phyloP scores from a whole-genome alignment of 331 rosid species.

The Quercus lobata region DNA sequence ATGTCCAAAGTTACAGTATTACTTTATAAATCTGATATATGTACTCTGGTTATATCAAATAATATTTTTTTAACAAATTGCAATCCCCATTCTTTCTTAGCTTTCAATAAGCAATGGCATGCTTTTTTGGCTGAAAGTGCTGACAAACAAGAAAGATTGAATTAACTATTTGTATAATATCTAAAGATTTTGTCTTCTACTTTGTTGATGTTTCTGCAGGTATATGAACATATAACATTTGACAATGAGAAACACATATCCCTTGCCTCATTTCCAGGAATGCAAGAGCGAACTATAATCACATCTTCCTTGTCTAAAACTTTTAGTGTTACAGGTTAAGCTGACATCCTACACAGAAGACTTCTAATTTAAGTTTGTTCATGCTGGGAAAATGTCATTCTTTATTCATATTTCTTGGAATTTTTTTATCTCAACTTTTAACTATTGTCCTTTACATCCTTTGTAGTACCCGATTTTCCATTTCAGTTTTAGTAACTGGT shows the following conservation, averaged over 20 bases:
- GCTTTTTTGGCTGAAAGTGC: constrained; percentile 5
- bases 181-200: background rate
- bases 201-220: constrained; percentile 37
- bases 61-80: background rate
- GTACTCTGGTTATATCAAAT: background rate
- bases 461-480: background rate
- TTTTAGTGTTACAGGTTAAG: constrained; percentile 64
- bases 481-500: background rate
- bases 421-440: background rate
- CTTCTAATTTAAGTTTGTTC: background rate
- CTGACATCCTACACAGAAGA: background rate
- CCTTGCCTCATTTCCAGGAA: constrained; percentile 73
- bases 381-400: background rate
- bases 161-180: background rate
- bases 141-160: background rate
- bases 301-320: constrained; percentile 86
- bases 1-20: background rate
- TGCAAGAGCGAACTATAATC: constrained; percentile 75
- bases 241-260: constrained; percentile 58
- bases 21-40: background rate
- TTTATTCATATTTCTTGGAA: background rate
- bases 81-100: background rate
- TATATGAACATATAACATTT: constrained; percentile 68
- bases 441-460: background rate
- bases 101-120: constrained; percentile 4